Evolutionary conservation across 1,284 basidiomycete genomes (phyloP).

Genomic region (Melampsora occidentalis): DNA sequence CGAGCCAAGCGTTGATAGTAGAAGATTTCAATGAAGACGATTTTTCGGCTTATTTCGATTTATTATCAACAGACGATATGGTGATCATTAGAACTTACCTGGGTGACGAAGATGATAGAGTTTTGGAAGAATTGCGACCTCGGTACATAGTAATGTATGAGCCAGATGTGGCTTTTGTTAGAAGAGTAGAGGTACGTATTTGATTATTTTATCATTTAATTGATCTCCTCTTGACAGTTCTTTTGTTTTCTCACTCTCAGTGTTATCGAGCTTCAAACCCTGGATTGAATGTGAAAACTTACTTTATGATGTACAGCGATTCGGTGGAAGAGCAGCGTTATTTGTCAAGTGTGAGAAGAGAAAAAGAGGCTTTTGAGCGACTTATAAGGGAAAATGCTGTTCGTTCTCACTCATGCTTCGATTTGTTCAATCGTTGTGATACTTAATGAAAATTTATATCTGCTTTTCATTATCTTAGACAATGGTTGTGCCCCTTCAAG

Average conservation of each 20-base stretch:
- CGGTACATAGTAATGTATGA: slow-evolving; percentile 94
- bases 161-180: slow-evolving; percentile 85
- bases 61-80: slow-evolving; percentile 73
- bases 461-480: slow-evolving; percentile 55
- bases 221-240: too few relatives aligned
- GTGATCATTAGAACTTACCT: slow-evolving; percentile 84
- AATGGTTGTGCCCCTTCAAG: slow-evolving; percentile 85
- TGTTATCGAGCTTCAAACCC: slow-evolving; percentile 78
- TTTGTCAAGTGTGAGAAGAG: slow-evolving; percentile 77
- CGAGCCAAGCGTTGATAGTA: slow-evolving; percentile 11
- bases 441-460: not conserved
- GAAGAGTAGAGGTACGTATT: slow-evolving; percentile 75
- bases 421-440: not conserved
- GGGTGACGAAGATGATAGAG: slow-evolving; percentile 85
- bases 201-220: slow-evolving; percentile 12
- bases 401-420: slow-evolving; percentile 52
- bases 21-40: slow-evolving; percentile 54
- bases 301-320: slow-evolving; percentile 88
- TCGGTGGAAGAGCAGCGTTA: slow-evolving; percentile 96
- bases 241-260: slow-evolving; percentile 56
- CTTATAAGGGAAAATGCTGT: slow-evolving; percentile 89
- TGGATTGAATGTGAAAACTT: slow-evolving; percentile 79
- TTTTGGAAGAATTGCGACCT: slow-evolving; percentile 82
- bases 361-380: slow-evolving; percentile 91
- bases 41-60: slow-evolving; percentile 76